Evolutionary conservation across 2,329 filamentous ascomycete species (phyloP), one percentile per base, ranked within the genome.

Genomic region (Hirsutella thompsonii): DNA sequence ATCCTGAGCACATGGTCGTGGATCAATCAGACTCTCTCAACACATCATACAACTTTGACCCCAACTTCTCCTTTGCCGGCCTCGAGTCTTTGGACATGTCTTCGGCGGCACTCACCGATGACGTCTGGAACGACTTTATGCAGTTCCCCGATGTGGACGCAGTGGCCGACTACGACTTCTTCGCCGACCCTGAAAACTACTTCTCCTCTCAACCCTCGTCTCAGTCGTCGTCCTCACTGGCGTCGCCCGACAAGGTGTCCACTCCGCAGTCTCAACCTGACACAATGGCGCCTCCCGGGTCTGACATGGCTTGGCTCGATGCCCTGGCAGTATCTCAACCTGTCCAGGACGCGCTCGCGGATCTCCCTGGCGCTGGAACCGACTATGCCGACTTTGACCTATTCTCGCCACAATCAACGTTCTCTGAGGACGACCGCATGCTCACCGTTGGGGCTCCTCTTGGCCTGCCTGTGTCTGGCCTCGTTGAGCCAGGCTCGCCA

Each of bases 311-410:
- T 18, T 8, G 8, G 11, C 19, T 21, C 2, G 16, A 34, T 16
- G 32, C 4, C 14, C n/a, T 16, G 3, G 32, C 32, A 18, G 32
- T 8, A 34, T n/a, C n/a, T 2, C n/a, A n/a, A n/a, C n/a, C n/a
- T n/a, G 41, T 37, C 13, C 40, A 43, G 20, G 37, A 69, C 16
- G 67, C 67, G 8, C 70, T 69, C 50, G 56, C 69, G 43, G 45
- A 45, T 11, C 33, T 41, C 42, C 9, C 32, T 34, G 41, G 43
- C 46, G 21, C 37, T 36, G 32, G 26, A 32, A 51, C 30, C 45
- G 59, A 69, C 55, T 75, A 75, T 49, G 57, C 64, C 48, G 72
- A 75, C 59, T 76, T 76, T 59, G 69, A 66, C 51, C 64, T 75
- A 14, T 76, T 66, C 59, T 75, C 71, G 38, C 71, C 72, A 3